phyloP scores from a whole-genome alignment of 768 basidiomycete genomes.

The Russula virescens region DNA sequence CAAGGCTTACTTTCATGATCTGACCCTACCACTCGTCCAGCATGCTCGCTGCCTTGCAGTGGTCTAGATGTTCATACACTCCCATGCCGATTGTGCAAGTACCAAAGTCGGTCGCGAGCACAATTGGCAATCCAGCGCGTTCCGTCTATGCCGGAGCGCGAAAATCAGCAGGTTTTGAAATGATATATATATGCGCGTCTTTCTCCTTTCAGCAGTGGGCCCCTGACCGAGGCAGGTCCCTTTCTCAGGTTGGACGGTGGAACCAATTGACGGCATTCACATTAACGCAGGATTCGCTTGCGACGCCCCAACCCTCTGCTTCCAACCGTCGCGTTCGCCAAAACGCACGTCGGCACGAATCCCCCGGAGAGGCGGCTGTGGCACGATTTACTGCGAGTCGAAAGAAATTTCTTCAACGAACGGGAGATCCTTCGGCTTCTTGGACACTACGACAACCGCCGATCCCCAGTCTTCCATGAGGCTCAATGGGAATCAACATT shows the following conservation, averaged over 20 bases:
- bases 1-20: background rate
- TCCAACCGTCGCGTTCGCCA: background rate
- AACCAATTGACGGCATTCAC: slow-evolving; percentile 6
- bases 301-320: background rate
- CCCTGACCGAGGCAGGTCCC: slow-evolving; percentile 10
- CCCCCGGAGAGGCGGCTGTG: background rate
- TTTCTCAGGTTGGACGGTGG: background rate
- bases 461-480: slow-evolving; percentile 3
- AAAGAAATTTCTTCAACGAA: background rate
- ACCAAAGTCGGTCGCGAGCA: background rate
- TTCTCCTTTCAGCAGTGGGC: slow-evolving; percentile 17
- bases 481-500: background rate
- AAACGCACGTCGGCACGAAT: background rate
- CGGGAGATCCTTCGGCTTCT: slow-evolving; percentile 1
- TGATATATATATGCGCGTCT: slow-evolving; percentile 9
- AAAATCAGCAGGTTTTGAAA: slow-evolving; percentile 1
- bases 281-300: background rate
- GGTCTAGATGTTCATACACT: background rate
- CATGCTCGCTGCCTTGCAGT: background rate
- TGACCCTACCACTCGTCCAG: background rate
- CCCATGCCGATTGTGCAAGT: background rate
- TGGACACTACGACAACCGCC: slow-evolving; percentile 5
- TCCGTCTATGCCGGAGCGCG: slow-evolving; percentile 13
- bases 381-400: background rate
- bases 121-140: background rate